These are phyloP conservation scores for Tillandsia fasciculata DNA, from an alignment of 176 grass and related monocot genomes.

Conservation along the genomic window DNA sequence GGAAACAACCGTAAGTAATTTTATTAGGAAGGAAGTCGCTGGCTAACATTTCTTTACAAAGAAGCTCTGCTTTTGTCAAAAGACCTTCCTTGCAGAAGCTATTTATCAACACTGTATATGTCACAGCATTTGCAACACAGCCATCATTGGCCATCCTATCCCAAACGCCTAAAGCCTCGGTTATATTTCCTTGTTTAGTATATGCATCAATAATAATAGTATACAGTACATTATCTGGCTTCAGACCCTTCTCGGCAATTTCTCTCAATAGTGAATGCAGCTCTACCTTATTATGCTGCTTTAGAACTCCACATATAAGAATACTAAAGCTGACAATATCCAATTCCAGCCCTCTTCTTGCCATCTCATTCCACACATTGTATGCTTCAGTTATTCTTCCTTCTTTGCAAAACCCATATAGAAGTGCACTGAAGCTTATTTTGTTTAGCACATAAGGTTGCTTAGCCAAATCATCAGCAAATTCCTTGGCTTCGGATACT, in stretches of 20 bases:
- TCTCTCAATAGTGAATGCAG: slow-evolving; percentile 29
- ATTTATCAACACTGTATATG: slow-evolving; percentile 49
- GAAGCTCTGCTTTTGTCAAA: slow-evolving; percentile 48
- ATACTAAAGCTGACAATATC: slow-evolving; percentile 55
- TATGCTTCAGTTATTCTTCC: slow-evolving; percentile 40
- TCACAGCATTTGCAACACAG: slow-evolving; percentile 44
- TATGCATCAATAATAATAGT: slow-evolving; percentile 59
- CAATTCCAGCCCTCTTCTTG: slow-evolving; percentile 39
- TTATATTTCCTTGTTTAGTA: slow-evolving; percentile 43
- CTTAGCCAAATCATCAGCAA: slow-evolving; percentile 41
- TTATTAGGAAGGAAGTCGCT: slow-evolving; percentile 39
- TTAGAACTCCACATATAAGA: slow-evolving; percentile 39
- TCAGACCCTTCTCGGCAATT: slow-evolving; percentile 42
- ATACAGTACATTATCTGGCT: slow-evolving; percentile 54
- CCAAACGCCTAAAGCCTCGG: slow-evolving; percentile 41
- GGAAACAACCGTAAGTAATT: slow-evolving; percentile 56
- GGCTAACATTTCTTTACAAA: slow-evolving; percentile 56
- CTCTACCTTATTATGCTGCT: slow-evolving; percentile 26
- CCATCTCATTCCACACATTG: slow-evolving; percentile 55
- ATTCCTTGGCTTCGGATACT: slow-evolving; percentile 49
- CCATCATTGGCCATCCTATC: slow-evolving; percentile 37
- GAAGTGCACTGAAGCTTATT: slow-evolving; percentile 49
- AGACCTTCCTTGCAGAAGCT: slow-evolving; percentile 58
- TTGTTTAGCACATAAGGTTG: slow-evolving; percentile 34
- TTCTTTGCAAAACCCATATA: slow-evolving; percentile 68